Evolutionary conservation across 75 land plant species (phyloP).

Genomic region (Azolla pinnata): DNA sequence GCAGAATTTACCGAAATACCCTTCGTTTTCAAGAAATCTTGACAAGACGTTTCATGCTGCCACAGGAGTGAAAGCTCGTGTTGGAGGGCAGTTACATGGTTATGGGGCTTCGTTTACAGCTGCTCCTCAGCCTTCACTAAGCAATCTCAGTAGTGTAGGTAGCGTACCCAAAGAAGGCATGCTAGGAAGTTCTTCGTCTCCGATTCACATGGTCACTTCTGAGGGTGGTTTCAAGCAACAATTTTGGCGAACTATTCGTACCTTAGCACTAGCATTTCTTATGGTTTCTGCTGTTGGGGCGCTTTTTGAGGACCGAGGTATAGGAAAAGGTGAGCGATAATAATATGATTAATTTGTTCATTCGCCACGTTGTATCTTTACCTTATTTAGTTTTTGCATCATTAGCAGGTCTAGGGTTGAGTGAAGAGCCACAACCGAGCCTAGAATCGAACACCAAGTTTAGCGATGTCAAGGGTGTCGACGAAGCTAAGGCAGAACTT

Average conservation of each 20-base stretch:
- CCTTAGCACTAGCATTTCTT: conserved; percentile 71
- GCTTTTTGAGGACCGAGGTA: conserved; percentile 87
- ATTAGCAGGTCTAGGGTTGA: conserved; percentile 71
- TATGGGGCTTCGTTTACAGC: neutral
- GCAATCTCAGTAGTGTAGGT: conserved; percentile 54
- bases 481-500: conserved; percentile 93
- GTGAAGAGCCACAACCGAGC: conserved; percentile 94
- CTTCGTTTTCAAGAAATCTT: neutral
- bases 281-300: conserved; percentile 87
- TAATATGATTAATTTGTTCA: too few species aligned
- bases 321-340: conserved; percentile 85
- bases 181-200: conserved; percentile 75
- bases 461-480: conserved; percentile 97
- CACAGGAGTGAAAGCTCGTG: conserved; percentile 4
- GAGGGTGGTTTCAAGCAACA: conserved; percentile 89
- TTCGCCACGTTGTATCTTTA: too few species aligned
- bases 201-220: conserved; percentile 89
- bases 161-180: conserved; percentile 65
- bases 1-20: neutral
- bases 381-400: too few species aligned
- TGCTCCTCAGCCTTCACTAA: conserved; percentile 27
- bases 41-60: too few species aligned
- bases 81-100: neutral
- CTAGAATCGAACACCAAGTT: conserved; percentile 91
- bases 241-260: conserved; percentile 87